These are phyloP conservation scores for Mallotus japonicus DNA, from an alignment of 441 rosid species.

Conservation along the genomic window DNA sequence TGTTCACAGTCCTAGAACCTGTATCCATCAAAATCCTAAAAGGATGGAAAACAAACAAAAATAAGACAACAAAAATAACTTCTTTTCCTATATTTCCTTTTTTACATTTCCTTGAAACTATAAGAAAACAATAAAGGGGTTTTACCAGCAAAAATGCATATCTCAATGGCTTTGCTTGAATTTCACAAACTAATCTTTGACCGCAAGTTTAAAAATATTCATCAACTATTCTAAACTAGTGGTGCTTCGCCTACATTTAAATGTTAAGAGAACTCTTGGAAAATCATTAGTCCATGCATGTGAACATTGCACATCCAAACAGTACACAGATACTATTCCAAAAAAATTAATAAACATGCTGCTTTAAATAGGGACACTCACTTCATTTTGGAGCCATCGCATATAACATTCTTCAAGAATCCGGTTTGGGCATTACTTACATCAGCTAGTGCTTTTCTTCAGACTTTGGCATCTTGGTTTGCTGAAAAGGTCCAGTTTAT, in stretches of 20 bases:
- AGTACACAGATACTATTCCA: neutral
- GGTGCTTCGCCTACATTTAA: neutral
- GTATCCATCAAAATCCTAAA: slow-evolving; percentile 47
- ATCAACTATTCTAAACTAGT: neutral
- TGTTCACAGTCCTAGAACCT: slow-evolving; percentile 35
- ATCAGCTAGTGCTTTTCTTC: slow-evolving; percentile 78
- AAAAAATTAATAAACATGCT: neutral
- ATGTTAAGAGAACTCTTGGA: neutral
- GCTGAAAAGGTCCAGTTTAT: slow-evolving; percentile 26
- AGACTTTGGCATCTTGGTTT: slow-evolving; percentile 27
- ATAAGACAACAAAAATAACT: neutral
- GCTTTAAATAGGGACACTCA: slow-evolving; percentile 37
- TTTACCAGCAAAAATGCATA: neutral
- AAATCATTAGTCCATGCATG: neutral
- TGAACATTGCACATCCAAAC: neutral
- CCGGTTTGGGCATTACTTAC: slow-evolving; percentile 54
- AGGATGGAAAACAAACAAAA: slow-evolving; percentile 24
- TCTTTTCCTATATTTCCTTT: neutral
- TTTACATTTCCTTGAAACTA: neutral
- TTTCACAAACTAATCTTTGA: neutral
- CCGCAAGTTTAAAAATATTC: neutral
- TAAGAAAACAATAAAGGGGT: neutral
- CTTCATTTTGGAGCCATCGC: slow-evolving; percentile 55
- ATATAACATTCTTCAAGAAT: slow-evolving; percentile 29
- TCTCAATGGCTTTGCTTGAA: neutral